Conservation (phyloP, 805 yeast species). For the Zygosaccharomyces kombuchaensis region DNA sequence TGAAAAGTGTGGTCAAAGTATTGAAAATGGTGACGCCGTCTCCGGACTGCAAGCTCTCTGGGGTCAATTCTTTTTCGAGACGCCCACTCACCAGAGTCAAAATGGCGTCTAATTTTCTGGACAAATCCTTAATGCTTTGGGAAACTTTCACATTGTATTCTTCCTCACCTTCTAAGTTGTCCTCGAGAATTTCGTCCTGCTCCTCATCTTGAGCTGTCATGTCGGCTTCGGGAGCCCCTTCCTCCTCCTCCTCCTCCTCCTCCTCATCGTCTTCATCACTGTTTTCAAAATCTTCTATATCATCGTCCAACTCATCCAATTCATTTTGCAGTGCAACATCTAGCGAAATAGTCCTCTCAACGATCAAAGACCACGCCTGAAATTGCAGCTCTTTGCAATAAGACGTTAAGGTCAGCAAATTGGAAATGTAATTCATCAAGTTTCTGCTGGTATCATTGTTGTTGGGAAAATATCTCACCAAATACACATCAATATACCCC, state of each 20-base stretch:
- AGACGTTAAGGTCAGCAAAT: constrained; percentile 52
- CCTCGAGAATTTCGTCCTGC: constrained; percentile 31
- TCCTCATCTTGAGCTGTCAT: constrained; percentile 36
- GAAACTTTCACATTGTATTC: constrained; percentile 46
- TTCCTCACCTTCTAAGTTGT: constrained; percentile 39
- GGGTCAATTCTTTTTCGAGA: constrained; percentile 47
- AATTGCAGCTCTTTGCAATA: constrained; percentile 76
- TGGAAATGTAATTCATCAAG: constrained; percentile 59
- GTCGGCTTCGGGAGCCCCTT: constrained; percentile 31
- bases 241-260: constrained; percentile 32
- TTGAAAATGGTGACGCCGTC: constrained; percentile 67
- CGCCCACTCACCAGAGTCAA: constrained; percentile 53
- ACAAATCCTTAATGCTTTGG: constrained; percentile 47
- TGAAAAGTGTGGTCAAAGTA: constrained; percentile 70
- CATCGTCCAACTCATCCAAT: constrained; percentile 78
- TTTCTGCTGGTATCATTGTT: constrained; percentile 56
- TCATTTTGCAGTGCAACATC: constrained; percentile 92
- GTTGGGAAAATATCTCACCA: constrained; percentile 71
- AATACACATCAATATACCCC: constrained; percentile 52
- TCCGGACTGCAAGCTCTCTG: constrained; percentile 51
- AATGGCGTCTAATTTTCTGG: constrained; percentile 68
- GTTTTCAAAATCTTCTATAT: constrained; percentile 52
- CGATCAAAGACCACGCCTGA: constrained; percentile 72
- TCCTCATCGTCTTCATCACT: constrained; percentile 38
- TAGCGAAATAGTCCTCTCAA: constrained; percentile 76